Conservation (phyloP, 805 yeast genomes). For the Clavispora carvajalis region DNA sequence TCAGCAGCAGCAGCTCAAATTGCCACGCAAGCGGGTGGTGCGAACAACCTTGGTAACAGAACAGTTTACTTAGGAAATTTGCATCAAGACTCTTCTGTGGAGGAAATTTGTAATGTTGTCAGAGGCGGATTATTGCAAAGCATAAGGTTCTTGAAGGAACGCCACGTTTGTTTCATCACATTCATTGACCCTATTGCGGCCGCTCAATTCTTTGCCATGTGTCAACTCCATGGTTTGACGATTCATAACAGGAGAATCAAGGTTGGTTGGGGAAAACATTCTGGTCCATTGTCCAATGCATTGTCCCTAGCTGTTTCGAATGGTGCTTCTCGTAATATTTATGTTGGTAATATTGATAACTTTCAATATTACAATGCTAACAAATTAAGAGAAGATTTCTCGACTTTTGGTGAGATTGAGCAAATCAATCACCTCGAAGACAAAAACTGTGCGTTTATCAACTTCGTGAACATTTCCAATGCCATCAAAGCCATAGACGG, state of each 20-base stretch:
- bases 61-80: conserved; percentile 88
- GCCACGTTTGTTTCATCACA: conserved; percentile 91
- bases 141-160: conserved; percentile 72
- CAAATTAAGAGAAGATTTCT: conserved; percentile 67
- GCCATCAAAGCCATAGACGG: conserved; percentile 93
- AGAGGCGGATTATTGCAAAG: conserved; percentile 91
- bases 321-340: conserved; percentile 92
- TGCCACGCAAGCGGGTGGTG: conserved; percentile 92
- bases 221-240: conserved; percentile 82
- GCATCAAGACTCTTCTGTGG: conserved; percentile 82
- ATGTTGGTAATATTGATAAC: conserved; percentile 65
- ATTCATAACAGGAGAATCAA: conserved; percentile 82
- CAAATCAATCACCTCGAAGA: conserved; percentile 85
- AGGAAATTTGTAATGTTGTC: conserved; percentile 93
- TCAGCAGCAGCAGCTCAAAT: conserved; percentile 97
- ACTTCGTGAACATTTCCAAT: conserved; percentile 80
- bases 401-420: conserved; percentile 88
- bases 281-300: conserved; percentile 86
- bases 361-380: conserved; percentile 48
- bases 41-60: conserved; percentile 85
- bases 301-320: conserved; percentile 84
- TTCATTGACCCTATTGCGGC: conserved; percentile 97
- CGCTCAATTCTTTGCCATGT: conserved; percentile 93
- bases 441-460: conserved; percentile 85
- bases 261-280: conserved; percentile 97